Conservation (phyloP, 768 basidiomycete genomes). For the Ramaria sp. region DNA sequence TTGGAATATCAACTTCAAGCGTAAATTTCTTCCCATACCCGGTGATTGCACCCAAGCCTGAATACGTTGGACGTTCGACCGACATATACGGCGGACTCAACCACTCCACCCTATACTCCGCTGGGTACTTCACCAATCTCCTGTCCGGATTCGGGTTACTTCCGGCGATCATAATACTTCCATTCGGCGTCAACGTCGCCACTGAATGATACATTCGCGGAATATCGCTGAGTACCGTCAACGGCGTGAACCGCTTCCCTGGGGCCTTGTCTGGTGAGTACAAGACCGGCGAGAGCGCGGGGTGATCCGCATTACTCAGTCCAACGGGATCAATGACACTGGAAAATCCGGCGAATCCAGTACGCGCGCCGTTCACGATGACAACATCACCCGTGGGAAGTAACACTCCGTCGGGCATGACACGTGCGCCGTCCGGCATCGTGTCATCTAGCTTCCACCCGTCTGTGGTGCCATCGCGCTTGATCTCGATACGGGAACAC, state of each 20-base stretch:
- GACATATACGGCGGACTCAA: slow-evolving; percentile 36
- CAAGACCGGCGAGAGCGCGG: slow-evolving; percentile 31
- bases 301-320: slow-evolving; percentile 27
- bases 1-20: slow-evolving; percentile 16
- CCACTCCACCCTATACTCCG: slow-evolving; percentile 27
- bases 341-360: slow-evolving; percentile 21
- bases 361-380: slow-evolving; percentile 24
- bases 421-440: slow-evolving; percentile 13
- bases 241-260: slow-evolving; percentile 30
- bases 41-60: slow-evolving; percentile 22
- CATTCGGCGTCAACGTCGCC: slow-evolving; percentile 44
- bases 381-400: slow-evolving; percentile 19
- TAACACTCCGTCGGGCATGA: slow-evolving; percentile 17
- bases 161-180: slow-evolving; percentile 34
- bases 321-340: slow-evolving; percentile 17
- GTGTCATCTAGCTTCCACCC: slow-evolving; percentile 15
- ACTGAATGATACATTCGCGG: slow-evolving; percentile 54
- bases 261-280: slow-evolving; percentile 34
- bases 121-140: slow-evolving; percentile 12
- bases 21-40: slow-evolving; percentile 27
- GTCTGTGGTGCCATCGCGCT: slow-evolving; percentile 11
- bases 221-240: slow-evolving; percentile 20
- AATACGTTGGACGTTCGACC: slow-evolving; percentile 21
- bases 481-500: slow-evolving; percentile 15
- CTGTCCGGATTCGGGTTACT: slow-evolving; percentile 37